Percentiles rank a stretch among this genome's conserved stretches.
Conservation (phyloP, 192 early-diverging fungal genomes). For the Funneliformis geosporum region DNA sequence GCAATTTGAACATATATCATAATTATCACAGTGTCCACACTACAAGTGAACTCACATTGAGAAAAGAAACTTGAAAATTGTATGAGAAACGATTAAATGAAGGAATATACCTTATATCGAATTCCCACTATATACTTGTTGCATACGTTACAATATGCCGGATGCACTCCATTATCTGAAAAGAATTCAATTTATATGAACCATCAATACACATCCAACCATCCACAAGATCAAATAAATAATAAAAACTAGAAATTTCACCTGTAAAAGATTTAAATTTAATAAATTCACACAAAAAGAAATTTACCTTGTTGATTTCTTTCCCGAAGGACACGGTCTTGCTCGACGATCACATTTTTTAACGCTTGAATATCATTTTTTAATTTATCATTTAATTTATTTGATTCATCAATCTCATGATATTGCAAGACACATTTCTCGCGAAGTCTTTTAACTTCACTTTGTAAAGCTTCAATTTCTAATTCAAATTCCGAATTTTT, state of each 20-base stretch:
- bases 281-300: not conserved
- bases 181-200: not conserved
- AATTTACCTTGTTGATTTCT: not conserved
- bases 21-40: constrained; percentile 58
- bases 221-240: too few relatives aligned
- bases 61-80: not conserved
- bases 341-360: not conserved
- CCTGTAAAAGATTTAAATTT: not conserved
- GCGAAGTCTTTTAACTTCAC: not conserved
- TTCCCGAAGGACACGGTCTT: not conserved
- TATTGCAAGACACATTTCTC: not conserved
- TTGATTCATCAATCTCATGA: not conserved
- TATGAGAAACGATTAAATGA: not conserved
- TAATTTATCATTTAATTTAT: not conserved
- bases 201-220: not conserved
- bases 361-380: not conserved
- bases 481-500: not conserved
- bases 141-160: constrained; percentile 46
- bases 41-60: not conserved
- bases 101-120: constrained; percentile 47
- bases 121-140: constrained; percentile 41
- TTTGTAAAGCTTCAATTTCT: constrained; percentile 5
- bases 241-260: not conserved
- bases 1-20: constrained; percentile 66
- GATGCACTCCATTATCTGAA: not conserved